Percentiles rank a stretch among this genome's conserved stretches.
phyloP scores from a whole-genome alignment of 2,329 filamentous ascomycete species.

The Phoma sp. region DNA sequence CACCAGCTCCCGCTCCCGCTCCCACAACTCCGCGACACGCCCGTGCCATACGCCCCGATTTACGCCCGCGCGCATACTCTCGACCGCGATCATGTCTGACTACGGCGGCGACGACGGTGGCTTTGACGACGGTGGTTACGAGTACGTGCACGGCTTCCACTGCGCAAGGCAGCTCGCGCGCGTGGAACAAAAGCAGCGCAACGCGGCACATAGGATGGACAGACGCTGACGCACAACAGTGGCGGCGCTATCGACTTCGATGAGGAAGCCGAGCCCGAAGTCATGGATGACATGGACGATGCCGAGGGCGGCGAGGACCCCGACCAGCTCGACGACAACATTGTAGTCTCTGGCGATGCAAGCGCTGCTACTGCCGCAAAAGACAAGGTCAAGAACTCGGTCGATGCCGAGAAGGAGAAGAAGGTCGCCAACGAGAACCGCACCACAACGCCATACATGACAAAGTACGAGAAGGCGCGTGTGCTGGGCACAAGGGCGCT shows the following conservation, averaged over 20 bases:
- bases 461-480: constrained; percentile 95
- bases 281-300: constrained; percentile 70
- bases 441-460: constrained; percentile 97
- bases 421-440: constrained; percentile 89
- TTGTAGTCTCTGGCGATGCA: constrained; percentile 59
- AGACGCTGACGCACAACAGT: constrained; percentile 26
- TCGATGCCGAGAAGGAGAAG: constrained; percentile 72
- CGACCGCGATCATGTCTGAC: constrained; percentile 51
- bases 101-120: constrained; percentile 52
- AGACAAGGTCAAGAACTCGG: constrained; percentile 58
- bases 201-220: background rate
- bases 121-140: constrained; percentile 36
- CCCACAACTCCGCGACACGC: constrained; percentile 1
- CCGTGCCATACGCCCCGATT: background rate
- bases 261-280: constrained; percentile 65
- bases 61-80: background rate
- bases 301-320: constrained; percentile 45
- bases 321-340: constrained; percentile 47
- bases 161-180: constrained; percentile 18
- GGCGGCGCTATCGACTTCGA: constrained; percentile 61
- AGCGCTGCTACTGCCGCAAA: constrained; percentile 55
- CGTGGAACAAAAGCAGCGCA: background rate
- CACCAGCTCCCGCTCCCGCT: background rate
- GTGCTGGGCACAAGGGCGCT: constrained; percentile 91
- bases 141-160: constrained; percentile 30